Base-by-base conservation (phyloP, 441 rosid species). In the Adansonia grandidieri region DNA sequence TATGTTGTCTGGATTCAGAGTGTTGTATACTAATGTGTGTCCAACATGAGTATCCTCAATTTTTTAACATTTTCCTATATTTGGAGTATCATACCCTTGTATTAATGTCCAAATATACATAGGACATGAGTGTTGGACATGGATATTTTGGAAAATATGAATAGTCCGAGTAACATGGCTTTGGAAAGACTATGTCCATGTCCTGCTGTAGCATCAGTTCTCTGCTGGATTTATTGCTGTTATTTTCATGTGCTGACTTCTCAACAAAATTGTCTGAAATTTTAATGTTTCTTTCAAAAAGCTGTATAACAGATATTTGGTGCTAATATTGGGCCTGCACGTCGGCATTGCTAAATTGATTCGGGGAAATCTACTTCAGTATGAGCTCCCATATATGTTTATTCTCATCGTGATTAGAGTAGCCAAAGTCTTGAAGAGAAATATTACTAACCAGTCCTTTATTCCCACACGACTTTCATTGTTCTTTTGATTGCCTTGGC, bases 371-470 rank as follows among this genome's bases (percentile, higher is more conserved):
- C 20, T n/a, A 54, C 60, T 54, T 60, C 65, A 60, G 13, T 68
- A 19, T 17, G 32, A n/a, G 17, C 17, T 42, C 71, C 71, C 13
- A 15, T 17, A 9, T 11, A 20, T 11, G 32, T 37, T 14, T 54
- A 72, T 28, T 32, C 47, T 65, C 24, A 42, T 40, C 24, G 9
- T 8, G 24, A 42, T 65, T n/a, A 37, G 44, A 64, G 22, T 40
- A 64, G 48, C 22, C 22, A 13, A 40, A 65, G 24, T 65, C 13
- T 40, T 17, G 32, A 4, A 51, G 9, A 66, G 77, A 77, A 71
- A 79, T 75, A 60, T 13, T 53, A 88, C 90, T 84, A 9, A 94
- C 98, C 98, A 94, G 84, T 94, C 93, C 81, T 86, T 92, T 17
- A 94, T 86, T 62, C 97, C 98, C 24, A 90, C 77, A 0, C 91